Conservation (phyloP, 2,329 filamentous ascomycete species). For the Fusarium circinatum region DNA sequence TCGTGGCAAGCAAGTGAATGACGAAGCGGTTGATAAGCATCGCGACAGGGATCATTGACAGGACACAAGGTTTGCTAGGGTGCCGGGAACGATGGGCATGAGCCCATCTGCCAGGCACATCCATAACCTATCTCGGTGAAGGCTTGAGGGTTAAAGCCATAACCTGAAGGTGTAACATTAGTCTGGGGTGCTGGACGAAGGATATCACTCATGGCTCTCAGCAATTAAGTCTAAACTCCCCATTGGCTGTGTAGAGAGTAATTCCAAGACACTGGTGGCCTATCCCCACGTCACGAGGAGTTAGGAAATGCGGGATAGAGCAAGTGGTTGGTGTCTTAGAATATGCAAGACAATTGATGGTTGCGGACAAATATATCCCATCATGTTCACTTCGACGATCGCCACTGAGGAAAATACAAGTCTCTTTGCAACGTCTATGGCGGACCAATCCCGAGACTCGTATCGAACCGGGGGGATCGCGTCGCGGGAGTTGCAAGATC, state of each 20-base stretch:
- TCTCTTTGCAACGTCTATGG: conserved; percentile 14
- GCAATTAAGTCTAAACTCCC: not conserved
- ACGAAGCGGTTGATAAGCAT: conserved; percentile 38
- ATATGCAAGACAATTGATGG: conserved; percentile 6
- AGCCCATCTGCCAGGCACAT: conserved; percentile 23
- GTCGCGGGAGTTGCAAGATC: conserved; percentile 39
- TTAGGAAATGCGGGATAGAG: conserved; percentile 1
- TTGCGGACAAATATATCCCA: conserved; percentile 11
- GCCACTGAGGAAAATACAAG: conserved; percentile 17
- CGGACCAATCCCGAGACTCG: conserved; percentile 23
- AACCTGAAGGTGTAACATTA: conserved; percentile 38
- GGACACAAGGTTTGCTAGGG: conserved; percentile 29
- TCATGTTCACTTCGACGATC: conserved; percentile 25
- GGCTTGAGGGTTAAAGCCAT: conserved; percentile 9
- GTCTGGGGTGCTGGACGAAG: conserved; percentile 15
- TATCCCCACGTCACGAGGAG: conserved; percentile 3
- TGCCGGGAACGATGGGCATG: conserved; percentile 15
- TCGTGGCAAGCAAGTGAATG: conserved; percentile 27
- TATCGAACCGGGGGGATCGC: conserved; percentile 5
- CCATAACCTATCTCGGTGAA: conserved; percentile 14
- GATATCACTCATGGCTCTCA: not conserved
- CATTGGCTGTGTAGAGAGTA: not conserved
- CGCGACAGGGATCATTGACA: conserved; percentile 19
- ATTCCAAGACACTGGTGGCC: not conserved
- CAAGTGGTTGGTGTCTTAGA: conserved; percentile 1